Base-by-base conservation (phyloP, 2,329 filamentous ascomycete species). In the Fusarium neocosmosporiellum region DNA sequence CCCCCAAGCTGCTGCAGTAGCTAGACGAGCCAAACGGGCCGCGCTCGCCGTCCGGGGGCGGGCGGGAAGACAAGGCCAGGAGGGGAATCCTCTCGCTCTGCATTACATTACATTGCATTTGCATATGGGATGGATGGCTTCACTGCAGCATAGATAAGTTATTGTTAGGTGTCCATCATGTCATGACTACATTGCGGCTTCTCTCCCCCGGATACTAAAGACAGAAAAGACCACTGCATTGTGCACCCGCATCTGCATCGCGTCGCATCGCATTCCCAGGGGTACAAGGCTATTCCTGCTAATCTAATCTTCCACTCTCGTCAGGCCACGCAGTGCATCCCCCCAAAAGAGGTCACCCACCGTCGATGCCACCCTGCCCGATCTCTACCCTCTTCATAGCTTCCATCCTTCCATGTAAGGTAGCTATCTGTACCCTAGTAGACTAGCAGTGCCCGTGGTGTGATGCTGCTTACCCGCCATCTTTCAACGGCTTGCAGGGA, bases 391-490 rank as follows among this genome's bases (percentile, higher is more conserved):
- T 20, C 37, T 41, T 29, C 24, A 41, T 31, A 14, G 13, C 55
- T 24, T 37, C 54, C 34, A n/a, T 43, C 39, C 39, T 43, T 43
- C 39, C 16, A 24, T 24, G 39, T 43, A 43, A 20, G 37, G 20
- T 22, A 43, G 39, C 39, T 41, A 11, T 41, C 20, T 14, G 8
- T 37, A 39, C 39, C 27, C 39, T 22, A 22, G 39, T 43, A 43
- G 34, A n/a, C 36, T 18, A 39, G 18, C 36, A 46, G 39, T 43
- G 57, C 46, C 55, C 24, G 37, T 72, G 70, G 70, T 73, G 70
- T 72, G 70, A 64, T 73, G 55, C 59, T 72, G 70, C 70, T 72
- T 59, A 70, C 70, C 31, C 59, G 18, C 20, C 66, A 50, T 31
- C 31, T 33, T 60, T 60, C 57, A 59, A 46, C 57, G 37, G 61